Evolutionary conservation across 2,329 filamentous ascomycete genomes (phyloP), one percentile per base, ranked within the genome.

Genomic region (Dactylonectria macrodidyma): DNA sequence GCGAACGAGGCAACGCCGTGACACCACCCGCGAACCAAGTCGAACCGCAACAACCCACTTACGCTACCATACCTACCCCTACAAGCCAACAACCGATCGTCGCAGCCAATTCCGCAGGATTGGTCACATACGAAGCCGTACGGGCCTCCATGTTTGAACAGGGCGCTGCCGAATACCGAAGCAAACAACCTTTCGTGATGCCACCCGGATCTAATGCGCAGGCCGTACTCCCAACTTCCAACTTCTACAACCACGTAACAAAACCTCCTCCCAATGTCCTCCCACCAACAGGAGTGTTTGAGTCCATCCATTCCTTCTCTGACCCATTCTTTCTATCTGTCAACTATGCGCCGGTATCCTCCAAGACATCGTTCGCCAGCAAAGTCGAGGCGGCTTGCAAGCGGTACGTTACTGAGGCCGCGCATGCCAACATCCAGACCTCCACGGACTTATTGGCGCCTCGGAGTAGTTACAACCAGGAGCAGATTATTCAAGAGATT

Each of bases 341-440:
- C 3, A 38, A 46, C 11, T 8, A 41, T n/a, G 34, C 36, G 7
- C 16, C 22, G 1, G 38, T 59, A 24, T 33, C 34, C 14, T 59
- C 57, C 9, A 59, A 59, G 30, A 59, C 57, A 2, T 19, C 48
- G n/a, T 59, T 59, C 16, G 57, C 57, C 5, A 38, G 16, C 24
- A 59, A 59, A 26, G 57, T 59, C n/a, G 57, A 51, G 19, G 33
- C 46, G 10, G 46, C 22, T 5, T 59, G 57, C 22, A 59, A 50
- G 24, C 33, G 16, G 12, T 59, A 59, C 33, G 38, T 59, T 34
- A n/a, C 26, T 7, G 19, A 44, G 12, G 44, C 16, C n/a, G 41
- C 38, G 12, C 24, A 57, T 19, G 16, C 41, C 36, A 57, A 30
- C 11, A 19, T 11, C 14, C 5, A n/a, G 9, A 8, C 9, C 14